phyloP scores from a whole-genome alignment of 2,329 filamentous ascomycete species.

The Cadophora luteo-olivacea region DNA sequence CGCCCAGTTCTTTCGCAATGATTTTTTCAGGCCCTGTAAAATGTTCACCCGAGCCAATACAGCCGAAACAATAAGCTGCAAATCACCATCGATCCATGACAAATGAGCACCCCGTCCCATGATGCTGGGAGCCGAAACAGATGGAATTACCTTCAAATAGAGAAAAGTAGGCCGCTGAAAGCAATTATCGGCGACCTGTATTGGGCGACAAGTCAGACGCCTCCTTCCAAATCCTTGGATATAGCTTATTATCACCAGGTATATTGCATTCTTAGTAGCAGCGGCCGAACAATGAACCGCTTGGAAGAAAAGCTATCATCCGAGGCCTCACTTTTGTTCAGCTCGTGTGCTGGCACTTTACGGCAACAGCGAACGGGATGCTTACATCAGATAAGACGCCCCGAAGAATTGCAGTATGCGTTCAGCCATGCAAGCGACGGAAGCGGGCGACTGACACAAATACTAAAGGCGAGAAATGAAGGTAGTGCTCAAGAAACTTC shows the following conservation, averaged over 20 bases:
- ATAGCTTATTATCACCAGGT: neutral
- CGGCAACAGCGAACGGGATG: neutral
- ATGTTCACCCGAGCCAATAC: too few relatives aligned
- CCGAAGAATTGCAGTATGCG: neutral
- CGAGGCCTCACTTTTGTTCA: neutral
- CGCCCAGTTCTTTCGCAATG: too few relatives aligned
- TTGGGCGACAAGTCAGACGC: neutral
- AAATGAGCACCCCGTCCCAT: neutral
- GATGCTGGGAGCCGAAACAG: too few relatives aligned
- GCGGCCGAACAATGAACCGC: neutral
- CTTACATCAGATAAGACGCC: neutral
- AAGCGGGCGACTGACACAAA: neutral
- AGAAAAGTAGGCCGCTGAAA: neutral
- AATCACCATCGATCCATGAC: neutral
- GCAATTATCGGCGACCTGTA: neutral
- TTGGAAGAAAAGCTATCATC: neutral
- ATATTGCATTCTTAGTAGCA: neutral
- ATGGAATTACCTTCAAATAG: neutral
- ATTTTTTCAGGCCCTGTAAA: too few relatives aligned
- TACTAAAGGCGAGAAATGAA: neutral
- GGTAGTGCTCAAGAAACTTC: conserved; percentile 4
- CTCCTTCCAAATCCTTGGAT: neutral
- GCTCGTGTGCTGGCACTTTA: conserved; percentile 1
- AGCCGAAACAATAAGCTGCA: too few relatives aligned
- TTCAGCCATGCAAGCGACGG: neutral